Base-by-base conservation (phyloP, 2,329 filamentous ascomycete genomes). In the Myriangium duriaei region DNA sequence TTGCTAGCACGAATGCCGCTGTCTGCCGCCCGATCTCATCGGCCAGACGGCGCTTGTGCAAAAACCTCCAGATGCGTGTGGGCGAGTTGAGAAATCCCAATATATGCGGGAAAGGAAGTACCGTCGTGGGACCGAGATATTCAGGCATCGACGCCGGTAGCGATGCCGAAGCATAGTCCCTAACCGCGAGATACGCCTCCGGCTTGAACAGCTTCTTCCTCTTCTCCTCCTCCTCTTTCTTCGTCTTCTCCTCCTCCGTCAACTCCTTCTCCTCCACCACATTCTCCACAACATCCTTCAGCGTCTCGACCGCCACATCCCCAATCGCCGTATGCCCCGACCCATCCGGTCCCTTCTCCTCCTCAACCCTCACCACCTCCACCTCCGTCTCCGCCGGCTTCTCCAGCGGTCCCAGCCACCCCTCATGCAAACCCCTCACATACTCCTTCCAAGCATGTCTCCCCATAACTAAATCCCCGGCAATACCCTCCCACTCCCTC, bases 371-470 rank as follows among this genome's bases (percentile, higher is more conserved):
- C 14, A 46, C 41, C 11, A 33, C 17, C 4, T 49, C 37, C 7
- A 37, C 13, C 41, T 57, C 57, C 31, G 42, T 42, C 11, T 49
- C 45, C 37, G 51, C 47, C 2, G 81, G 80, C 40, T 75, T 61
- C 42, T 80, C 74, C 30, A 93, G 64, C 5, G 91, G 86, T 0
- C 91, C 88, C 15, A 98, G 64, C 88, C 91, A 98, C 40, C 91
- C 91, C 61, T 98, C 91, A 56, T 98, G 91, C 47, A 96, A 55
- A 32, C 91, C 91, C 42, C 87, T 72, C 15, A 96, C 67, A 57
- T 96, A 98, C 61, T 98, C 91, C 63, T 95, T 98, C 91, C 91
- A 98, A 7, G 88, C 79, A 56, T 95, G 82, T 40, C 88, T 69
- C 10, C 91, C 91, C 50, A 98, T 75, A 12, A 96, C 76, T 36